These are phyloP conservation scores for Claviceps sp. DNA, from an alignment of 2,329 filamentous ascomycete genomes.

Conservation along the genomic window DNA sequence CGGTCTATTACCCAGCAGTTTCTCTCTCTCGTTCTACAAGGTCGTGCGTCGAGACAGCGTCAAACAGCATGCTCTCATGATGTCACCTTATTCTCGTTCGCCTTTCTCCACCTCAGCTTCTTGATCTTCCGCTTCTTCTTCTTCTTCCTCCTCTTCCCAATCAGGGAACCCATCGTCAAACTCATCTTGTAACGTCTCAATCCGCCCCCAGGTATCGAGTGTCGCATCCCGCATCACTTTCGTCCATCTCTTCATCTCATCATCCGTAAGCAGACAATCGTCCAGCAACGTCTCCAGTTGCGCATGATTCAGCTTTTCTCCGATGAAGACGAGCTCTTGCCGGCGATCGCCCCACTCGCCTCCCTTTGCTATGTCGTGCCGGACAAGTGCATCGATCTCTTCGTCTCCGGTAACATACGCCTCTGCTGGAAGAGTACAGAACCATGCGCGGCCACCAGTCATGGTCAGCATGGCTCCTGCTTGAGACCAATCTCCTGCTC, in stretches of 20 bases:
- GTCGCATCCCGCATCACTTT: constrained; percentile 32
- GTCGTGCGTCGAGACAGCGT: background rate
- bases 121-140: constrained; percentile 13
- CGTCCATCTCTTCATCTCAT: constrained; percentile 42
- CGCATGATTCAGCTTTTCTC: constrained; percentile 43
- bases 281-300: constrained; percentile 42
- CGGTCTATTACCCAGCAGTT: no score
- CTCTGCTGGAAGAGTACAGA: constrained; percentile 42
- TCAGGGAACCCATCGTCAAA: constrained; percentile 49
- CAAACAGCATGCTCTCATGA: constrained; percentile 9
- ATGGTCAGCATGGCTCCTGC: constrained; percentile 52
- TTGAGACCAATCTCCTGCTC: constrained; percentile 47
- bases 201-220: constrained; percentile 24
- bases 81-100: constrained; percentile 12
- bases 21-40: no score
- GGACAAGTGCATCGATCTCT: constrained; percentile 33
- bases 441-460: constrained; percentile 41
- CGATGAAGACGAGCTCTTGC: constrained; percentile 63
- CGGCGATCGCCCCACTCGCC: constrained; percentile 56
- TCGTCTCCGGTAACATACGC: constrained; percentile 34
- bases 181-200: constrained; percentile 30
- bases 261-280: constrained; percentile 45
- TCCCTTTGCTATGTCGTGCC: constrained; percentile 36
- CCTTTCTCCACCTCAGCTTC: constrained; percentile 11
- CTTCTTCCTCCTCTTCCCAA: constrained; percentile 34